A percentile compares a stretch with the other conserved stretches of the same genome.
Evolutionary conservation across 169 alveolate species (phyloP).

Genomic region (Plasmodium inui): DNA sequence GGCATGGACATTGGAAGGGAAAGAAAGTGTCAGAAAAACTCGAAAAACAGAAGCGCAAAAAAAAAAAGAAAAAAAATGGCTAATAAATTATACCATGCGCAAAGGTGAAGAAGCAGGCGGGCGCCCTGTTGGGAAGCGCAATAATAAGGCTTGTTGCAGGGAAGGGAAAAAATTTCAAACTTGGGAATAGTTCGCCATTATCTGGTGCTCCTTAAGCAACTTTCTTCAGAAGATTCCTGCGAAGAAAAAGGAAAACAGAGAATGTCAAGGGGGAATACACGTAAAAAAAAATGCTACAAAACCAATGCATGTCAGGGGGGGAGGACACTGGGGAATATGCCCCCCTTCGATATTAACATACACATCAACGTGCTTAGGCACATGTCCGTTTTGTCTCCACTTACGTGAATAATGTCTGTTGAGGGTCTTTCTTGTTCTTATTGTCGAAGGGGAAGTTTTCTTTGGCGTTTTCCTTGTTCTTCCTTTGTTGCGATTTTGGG

Average conservation of each 20-base stretch:
- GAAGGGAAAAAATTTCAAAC: neutral
- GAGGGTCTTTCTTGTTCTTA: constrained; percentile 20
- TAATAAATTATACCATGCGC: neutral
- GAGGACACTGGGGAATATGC: neutral
- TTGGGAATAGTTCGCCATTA: neutral
- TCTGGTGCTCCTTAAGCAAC: neutral
- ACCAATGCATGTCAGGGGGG: neutral
- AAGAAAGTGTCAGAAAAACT: neutral
- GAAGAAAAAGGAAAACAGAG: neutral
- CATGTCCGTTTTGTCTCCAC: neutral
- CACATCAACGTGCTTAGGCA: neutral
- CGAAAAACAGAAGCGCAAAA: neutral
- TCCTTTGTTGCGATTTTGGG: neutral
- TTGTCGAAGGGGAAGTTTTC: neutral
- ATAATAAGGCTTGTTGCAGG: neutral
- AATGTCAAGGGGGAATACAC: neutral
- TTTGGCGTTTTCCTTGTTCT: neutral
- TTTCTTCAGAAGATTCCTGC: constrained; percentile 55
- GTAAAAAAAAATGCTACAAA: neutral
- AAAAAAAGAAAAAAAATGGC: neutral
- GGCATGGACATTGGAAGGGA: neutral
- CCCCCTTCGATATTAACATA: neutral
- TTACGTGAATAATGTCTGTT: constrained; percentile 69
- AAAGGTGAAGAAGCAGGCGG: neutral
- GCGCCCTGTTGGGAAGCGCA: neutral